phyloP scores from a whole-genome alignment of 2,329 filamentous ascomycete species.

The Trichoderma semiorbis region DNA sequence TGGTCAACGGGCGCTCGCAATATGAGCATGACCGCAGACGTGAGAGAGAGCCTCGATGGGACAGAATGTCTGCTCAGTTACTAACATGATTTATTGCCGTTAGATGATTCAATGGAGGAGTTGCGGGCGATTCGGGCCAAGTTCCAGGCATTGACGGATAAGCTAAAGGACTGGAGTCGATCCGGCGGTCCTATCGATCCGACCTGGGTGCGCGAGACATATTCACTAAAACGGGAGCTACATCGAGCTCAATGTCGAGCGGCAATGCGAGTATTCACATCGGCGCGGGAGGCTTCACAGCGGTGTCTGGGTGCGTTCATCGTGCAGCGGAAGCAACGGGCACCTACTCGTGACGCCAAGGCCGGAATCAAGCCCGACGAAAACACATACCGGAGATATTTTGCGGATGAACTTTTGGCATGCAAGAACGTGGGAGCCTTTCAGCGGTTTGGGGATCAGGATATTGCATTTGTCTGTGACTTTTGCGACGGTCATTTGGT shows the following conservation, averaged over 20 bases:
- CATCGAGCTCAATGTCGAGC: slow-evolving; percentile 58
- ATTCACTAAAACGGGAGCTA: slow-evolving; percentile 46
- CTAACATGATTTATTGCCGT: neutral
- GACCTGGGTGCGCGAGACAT: slow-evolving; percentile 53
- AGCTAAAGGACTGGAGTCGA: slow-evolving; percentile 53
- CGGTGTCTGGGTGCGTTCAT: slow-evolving; percentile 57
- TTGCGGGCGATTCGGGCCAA: slow-evolving; percentile 43
- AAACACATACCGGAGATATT: slow-evolving; percentile 35
- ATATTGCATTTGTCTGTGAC: slow-evolving; percentile 58
- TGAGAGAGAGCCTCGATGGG: slow-evolving; percentile 34
- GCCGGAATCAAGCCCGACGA: slow-evolving; percentile 11
- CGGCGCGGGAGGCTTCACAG: slow-evolving; percentile 44
- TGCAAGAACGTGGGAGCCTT: slow-evolving; percentile 55
- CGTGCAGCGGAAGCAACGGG: slow-evolving; percentile 48
- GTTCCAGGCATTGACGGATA: slow-evolving; percentile 47
- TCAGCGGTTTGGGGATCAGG: slow-evolving; percentile 51
- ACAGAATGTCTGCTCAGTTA: neutral
- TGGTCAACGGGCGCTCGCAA: slow-evolving; percentile 55
- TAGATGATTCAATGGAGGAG: slow-evolving; percentile 53
- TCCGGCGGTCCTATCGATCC: slow-evolving; percentile 54
- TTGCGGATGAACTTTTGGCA: slow-evolving; percentile 47
- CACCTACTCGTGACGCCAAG: neutral
- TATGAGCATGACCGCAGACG: slow-evolving; percentile 56
- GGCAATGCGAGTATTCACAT: slow-evolving; percentile 52
- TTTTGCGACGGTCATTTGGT: slow-evolving; percentile 59